These are phyloP conservation scores for Gamsiella multidivaricata DNA, from an alignment of 192 early-diverging fungal species.

Conservation along the genomic window DNA sequence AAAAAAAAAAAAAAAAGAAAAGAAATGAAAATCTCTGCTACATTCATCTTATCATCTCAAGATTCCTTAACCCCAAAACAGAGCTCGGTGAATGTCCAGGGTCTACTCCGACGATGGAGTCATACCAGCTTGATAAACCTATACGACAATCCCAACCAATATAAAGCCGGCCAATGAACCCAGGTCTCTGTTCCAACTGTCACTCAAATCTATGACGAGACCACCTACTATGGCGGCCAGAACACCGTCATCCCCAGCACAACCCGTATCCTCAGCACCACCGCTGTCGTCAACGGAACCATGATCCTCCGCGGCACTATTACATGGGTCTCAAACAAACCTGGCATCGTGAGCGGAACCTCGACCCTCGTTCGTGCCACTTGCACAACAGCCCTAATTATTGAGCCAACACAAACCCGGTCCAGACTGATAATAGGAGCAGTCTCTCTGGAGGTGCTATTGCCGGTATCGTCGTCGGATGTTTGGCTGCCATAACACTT, in stretches of 20 bases:
- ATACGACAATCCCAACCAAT: conserved; percentile 6
- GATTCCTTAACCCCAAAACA: too few species aligned
- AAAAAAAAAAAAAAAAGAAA: too few species aligned
- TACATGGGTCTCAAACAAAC: conserved; percentile 5
- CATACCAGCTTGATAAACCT: conserved; percentile 4
- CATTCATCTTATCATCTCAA: too few species aligned
- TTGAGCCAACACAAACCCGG: not conserved
- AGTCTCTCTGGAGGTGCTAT: conserved; percentile 19
- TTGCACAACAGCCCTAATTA: not conserved
- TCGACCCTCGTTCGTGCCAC: conserved; percentile 6
- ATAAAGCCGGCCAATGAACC: not conserved
- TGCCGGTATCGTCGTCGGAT: conserved; percentile 21
- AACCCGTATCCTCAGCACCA: conserved; percentile 12
- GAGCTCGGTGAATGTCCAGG: conserved; percentile 9
- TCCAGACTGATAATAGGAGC: not conserved
- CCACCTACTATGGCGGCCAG: conserved; percentile 21
- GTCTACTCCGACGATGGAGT: conserved; percentile 15
- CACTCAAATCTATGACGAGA: conserved; percentile 1
- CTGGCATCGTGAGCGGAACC: not conserved
- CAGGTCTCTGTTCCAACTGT: too few species aligned
- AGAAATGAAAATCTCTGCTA: too few species aligned
- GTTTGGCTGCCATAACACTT: conserved; percentile 1
- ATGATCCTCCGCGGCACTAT: not conserved
- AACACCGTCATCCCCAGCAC: conserved; percentile 7
- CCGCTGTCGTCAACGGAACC: not conserved